Percentiles rank a stretch among this genome's conserved stretches.
Conservation (phyloP, 352 stramenopile genomes). For the Phytophthora brassicae region DNA sequence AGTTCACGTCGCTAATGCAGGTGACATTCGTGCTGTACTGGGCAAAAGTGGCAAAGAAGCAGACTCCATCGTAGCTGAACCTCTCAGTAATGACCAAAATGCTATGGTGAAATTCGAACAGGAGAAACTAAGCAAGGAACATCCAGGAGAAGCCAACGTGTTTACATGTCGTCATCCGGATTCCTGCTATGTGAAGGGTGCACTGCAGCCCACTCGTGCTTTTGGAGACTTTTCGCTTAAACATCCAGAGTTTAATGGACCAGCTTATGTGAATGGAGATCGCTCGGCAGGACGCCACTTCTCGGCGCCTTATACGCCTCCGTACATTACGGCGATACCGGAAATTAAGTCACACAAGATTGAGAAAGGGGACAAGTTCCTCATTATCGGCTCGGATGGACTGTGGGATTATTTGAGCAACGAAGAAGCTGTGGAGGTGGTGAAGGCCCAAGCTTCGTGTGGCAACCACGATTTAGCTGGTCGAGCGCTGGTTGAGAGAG, state of each 20-base stretch:
- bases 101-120: constrained; percentile 88
- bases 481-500: constrained; percentile 75
- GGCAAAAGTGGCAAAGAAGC: constrained; percentile 49
- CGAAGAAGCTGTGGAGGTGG: constrained; percentile 94
- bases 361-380: constrained; percentile 91
- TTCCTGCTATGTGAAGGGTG: constrained; percentile 94
- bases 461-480: constrained; percentile 76
- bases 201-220: constrained; percentile 87
- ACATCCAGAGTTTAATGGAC: constrained; percentile 92
- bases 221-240: constrained; percentile 94
- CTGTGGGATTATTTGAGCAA: constrained; percentile 98
- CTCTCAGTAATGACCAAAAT: constrained; percentile 93
- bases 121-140: constrained; percentile 78
- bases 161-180: constrained; percentile 90
- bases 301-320: constrained; percentile 86
- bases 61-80: constrained; percentile 50
- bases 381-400: constrained; percentile 96
- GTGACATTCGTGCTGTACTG: constrained; percentile 84
- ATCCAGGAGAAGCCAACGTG: constrained; percentile 89
- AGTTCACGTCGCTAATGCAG: constrained; percentile 88
- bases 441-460: constrained; percentile 57
- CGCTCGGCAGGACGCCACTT: constrained; percentile 88
- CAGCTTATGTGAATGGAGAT: constrained; percentile 76
- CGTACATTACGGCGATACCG: constrained; percentile 92
- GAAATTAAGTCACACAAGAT: constrained; percentile 75